Evolutionary conservation across 2,329 filamentous ascomycete genomes (phyloP), one percentile per base, ranked within the genome.

Genomic region (Monilinia aucupariae): DNA sequence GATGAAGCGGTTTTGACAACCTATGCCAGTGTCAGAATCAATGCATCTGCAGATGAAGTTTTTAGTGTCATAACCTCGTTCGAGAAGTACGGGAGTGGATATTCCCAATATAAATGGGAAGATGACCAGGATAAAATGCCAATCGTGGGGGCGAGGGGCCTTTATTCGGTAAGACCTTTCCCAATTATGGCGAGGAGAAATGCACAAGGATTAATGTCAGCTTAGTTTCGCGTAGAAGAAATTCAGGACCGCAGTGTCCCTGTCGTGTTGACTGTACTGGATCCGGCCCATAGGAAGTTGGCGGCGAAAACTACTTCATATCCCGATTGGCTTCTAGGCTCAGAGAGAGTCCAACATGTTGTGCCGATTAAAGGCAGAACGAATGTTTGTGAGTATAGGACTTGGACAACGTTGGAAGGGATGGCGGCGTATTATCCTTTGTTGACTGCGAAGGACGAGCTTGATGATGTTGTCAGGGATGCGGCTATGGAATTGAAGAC

Each of bases 321-420:
- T 43, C 65, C 66, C 8, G 22, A 34, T 25, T 70, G 68, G 68
- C 62, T 71, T 32, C 39, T 70, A 15, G 47, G 45, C 34, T 58
- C 51, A 10, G 69, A 69, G 43, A 66, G 64, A 39, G 66, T 69
- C 8, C 66, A 70, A 34, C 65, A 71, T 49, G 67, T 71, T 1
- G 27, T 68, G 4, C 56, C 68, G 15, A 30, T 70, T 4, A 55
- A 64, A 43, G 65, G 62, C 12, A 34, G 65, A 12, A 61, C 61
- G 8, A 62, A 51, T 15, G 32, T 62, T 27, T 71, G 66, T 49
- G 68, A 71, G 50, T 70, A 68, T 54, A 60, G 68, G 30, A 67
- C 62, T 15, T 70, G 62, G 52, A 54, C 60, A 10, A 71, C 68
- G 3, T 12, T 65, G 17, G 49, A 63, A 22, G 69, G 68, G 10